Conservation (phyloP, 2,329 filamentous ascomycete species). For the Chaetomium sp. region DNA sequence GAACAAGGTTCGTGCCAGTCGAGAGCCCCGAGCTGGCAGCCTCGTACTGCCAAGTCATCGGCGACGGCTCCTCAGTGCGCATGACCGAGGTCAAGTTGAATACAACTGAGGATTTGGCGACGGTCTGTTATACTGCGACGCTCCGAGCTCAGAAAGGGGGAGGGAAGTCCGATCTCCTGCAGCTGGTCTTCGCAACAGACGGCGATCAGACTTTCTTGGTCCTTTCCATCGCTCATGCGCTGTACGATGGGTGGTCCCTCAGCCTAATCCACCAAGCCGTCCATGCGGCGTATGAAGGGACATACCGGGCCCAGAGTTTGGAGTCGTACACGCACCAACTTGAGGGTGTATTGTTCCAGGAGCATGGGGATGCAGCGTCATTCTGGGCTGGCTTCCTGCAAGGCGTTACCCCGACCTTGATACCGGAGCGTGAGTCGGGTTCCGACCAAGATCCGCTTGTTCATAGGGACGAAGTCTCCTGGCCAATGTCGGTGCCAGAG, state of each 20-base stretch:
- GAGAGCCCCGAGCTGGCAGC: conserved; percentile 59
- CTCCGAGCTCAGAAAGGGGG: conserved; percentile 41
- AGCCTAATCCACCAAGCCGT: conserved; percentile 73
- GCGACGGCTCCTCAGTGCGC: conserved; percentile 32
- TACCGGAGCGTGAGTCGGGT: background rate
- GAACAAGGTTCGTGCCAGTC: conserved; percentile 71
- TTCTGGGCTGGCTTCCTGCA: conserved; percentile 76
- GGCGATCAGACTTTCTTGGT: conserved; percentile 49
- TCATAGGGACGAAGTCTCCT: conserved; percentile 51
- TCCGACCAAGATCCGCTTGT: background rate
- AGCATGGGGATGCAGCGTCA: conserved; percentile 45
- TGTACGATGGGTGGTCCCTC: conserved; percentile 90
- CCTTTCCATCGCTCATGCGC: conserved; percentile 78
- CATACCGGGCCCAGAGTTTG: conserved; percentile 44
- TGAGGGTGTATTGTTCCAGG: conserved; percentile 51
- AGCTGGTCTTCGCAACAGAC: conserved; percentile 48
- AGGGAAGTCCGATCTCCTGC: conserved; percentile 49
- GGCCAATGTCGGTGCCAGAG: conserved; percentile 44
- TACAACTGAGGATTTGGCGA: conserved; percentile 40
- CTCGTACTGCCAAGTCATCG: conserved; percentile 54
- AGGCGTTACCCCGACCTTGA: conserved; percentile 41
- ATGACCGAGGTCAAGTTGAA: conserved; percentile 36
- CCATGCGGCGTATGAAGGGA: conserved; percentile 60
- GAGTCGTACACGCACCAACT: conserved; percentile 56
- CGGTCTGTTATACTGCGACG: conserved; percentile 44